Evolutionary conservation across 2,329 filamentous ascomycete species (phyloP).

Genomic region (Xylaria sp.): DNA sequence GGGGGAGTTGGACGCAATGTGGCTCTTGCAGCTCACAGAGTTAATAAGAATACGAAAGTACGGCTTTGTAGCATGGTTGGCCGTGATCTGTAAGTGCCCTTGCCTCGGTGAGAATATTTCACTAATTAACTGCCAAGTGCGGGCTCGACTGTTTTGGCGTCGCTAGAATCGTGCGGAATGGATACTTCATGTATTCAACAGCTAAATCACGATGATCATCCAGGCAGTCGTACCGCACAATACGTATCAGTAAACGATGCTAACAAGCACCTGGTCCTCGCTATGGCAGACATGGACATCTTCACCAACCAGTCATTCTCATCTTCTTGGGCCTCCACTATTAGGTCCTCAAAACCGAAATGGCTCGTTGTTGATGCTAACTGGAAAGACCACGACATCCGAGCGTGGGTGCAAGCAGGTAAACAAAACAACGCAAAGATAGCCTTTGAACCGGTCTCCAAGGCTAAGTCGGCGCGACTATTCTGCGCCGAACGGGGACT

Average conservation of each 20-base stretch:
- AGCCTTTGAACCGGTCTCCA: conserved; percentile 90
- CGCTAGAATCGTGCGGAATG: conserved; percentile 72
- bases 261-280: conserved; percentile 84
- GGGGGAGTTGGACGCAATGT: conserved; percentile 95
- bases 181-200: conserved; percentile 70
- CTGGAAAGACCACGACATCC: conserved; percentile 75
- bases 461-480: conserved; percentile 76
- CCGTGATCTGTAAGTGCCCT: conserved; percentile 71
- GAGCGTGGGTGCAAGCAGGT: conserved; percentile 72
- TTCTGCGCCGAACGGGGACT: conserved; percentile 61
- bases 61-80: conserved; percentile 83
- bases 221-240: conserved; percentile 78
- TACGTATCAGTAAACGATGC: conserved; percentile 90
- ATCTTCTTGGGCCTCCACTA: conserved; percentile 68
- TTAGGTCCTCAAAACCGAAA: conserved; percentile 68
- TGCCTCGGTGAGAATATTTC: not conserved
- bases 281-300: conserved; percentile 96
- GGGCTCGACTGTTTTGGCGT: conserved; percentile 76
- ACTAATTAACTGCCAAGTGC: conserved; percentile 58
- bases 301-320: conserved; percentile 68
- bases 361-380: conserved; percentile 91
- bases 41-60: conserved; percentile 68
- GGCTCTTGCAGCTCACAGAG: conserved; percentile 80
- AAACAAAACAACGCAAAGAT: conserved; percentile 67
- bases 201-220: conserved; percentile 59